Evolutionary conservation across 768 basidiomycete species (phyloP), one percentile per base, ranked within the genome.

Genomic region (Daedaleopsis nitida): DNA sequence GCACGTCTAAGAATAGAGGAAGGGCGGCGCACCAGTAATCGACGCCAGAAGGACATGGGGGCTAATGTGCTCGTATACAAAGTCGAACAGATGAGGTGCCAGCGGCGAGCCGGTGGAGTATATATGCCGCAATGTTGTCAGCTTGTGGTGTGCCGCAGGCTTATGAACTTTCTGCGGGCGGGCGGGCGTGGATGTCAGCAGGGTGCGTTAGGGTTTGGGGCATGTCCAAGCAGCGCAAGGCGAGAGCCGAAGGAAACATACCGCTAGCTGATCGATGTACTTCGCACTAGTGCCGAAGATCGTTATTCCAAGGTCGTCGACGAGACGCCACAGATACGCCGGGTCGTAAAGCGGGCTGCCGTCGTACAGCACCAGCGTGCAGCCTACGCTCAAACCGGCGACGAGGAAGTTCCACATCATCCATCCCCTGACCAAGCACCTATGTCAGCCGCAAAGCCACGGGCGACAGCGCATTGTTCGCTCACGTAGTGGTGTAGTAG

Each of bases 331-430:
- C 34, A 93, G 76, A 58, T 82, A 80, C 10, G 80, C 72, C 19
- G 86, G 86, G 52, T 87, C 84, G 62, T 83, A 80, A 51, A 93
- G 76, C 3, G 92, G 92, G 63, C 88, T 91, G 32, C 92, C 91
- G 70, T 93, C 91, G 74, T 89, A 94, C 52, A 92, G 74, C 37
- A 93, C 85, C 13, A 92, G 78, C 5, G 86, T 89, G 65, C 86
- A 86, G 45, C 89, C 90, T 14, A 84, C 70, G 45, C 80, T 80
- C 12, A 93, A 78, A 10, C 83, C 86, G 56, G 83, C 82, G 34
- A 89, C 79, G 38, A 92, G 84, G 72, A 91, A 92, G 70, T 92
- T 92, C 86, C 88, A 93, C 91, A 93, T 92, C 91, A 94, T 93
- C 91, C 91, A 92, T 48, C 89, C 89, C 17, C 89, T 91, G 34